Conservation (phyloP, 2,329 filamentous ascomycete genomes). For the Bretziella fagacearum region DNA sequence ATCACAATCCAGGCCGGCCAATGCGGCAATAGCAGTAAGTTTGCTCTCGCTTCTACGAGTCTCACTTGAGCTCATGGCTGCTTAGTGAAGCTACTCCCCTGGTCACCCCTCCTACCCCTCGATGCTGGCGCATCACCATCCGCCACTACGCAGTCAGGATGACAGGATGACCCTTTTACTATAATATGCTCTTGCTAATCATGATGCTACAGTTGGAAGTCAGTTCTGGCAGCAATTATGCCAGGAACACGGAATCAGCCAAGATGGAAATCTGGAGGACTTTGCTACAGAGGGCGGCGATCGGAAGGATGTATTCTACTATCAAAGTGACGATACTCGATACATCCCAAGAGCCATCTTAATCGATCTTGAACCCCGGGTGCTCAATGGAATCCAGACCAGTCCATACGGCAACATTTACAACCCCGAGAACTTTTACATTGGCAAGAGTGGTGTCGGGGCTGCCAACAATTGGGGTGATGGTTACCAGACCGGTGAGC, state of each 20-base stretch:
- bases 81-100: background rate
- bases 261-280: conserved; percentile 91
- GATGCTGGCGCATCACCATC: conserved; percentile 9
- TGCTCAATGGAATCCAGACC: conserved; percentile 82
- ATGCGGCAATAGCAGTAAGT: conserved; percentile 96
- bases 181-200: background rate
- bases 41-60: conserved; percentile 7
- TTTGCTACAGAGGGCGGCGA: conserved; percentile 96
- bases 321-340: conserved; percentile 95
- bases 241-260: conserved; percentile 93
- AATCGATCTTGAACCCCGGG: conserved; percentile 84
- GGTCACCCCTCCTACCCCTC: conserved; percentile 15
- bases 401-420: conserved; percentile 97
- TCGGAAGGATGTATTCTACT: conserved; percentile 98
- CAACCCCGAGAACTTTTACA: conserved; percentile 98
- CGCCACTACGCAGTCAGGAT: background rate
- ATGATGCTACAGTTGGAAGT: conserved; percentile 52
- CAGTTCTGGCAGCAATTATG: conserved; percentile 99
- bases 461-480: conserved; percentile 98
- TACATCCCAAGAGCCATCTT: conserved; percentile 95
- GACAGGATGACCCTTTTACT: background rate
- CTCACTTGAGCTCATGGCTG: background rate
- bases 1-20: conserved; percentile 98
- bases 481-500: conserved; percentile 83
- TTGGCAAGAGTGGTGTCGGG: conserved; percentile 82